Conservation (phyloP, 2,329 filamentous ascomycete species). For the Neocucurbitaria cava region DNA sequence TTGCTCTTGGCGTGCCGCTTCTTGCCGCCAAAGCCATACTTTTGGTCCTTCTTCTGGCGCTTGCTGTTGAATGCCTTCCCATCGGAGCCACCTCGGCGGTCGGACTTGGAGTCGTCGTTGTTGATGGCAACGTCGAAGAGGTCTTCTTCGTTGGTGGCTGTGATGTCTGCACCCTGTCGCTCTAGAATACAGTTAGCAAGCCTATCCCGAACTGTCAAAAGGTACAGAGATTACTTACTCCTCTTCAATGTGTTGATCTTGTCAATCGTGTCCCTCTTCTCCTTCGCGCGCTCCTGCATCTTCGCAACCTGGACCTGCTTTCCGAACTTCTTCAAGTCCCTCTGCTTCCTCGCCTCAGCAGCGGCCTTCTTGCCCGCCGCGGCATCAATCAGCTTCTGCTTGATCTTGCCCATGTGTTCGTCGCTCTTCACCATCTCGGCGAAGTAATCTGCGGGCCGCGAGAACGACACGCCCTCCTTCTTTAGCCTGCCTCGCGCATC, state of each 20-base stretch:
- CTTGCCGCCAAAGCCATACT: conserved; percentile 96
- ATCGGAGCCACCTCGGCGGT: conserved; percentile 46
- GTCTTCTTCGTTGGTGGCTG: conserved; percentile 77
- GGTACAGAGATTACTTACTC: conserved; percentile 67
- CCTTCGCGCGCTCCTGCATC: conserved; percentile 90
- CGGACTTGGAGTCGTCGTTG: conserved; percentile 56
- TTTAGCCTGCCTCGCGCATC: conserved; percentile 76
- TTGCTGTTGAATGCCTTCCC: conserved; percentile 65
- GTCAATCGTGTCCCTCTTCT: conserved; percentile 89
- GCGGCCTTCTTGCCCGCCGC: conserved; percentile 91
- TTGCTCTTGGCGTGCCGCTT: conserved; percentile 91
- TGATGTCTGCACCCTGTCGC: conserved; percentile 75
- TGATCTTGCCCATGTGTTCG: conserved; percentile 97
- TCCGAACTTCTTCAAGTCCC: conserved; percentile 98
- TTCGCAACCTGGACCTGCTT: conserved; percentile 98
- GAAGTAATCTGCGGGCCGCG: conserved; percentile 92
- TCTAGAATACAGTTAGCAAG: conserved; percentile 62
- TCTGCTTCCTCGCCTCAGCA: conserved; percentile 86
- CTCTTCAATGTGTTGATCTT: conserved; percentile 95
- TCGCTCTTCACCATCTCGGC: conserved; percentile 99
- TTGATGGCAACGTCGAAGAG: conserved; percentile 85
- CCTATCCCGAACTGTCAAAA: neutral
- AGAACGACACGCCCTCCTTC: conserved; percentile 84
- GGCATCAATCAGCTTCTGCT: conserved; percentile 89
- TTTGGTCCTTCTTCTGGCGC: conserved; percentile 91